Evolutionary conservation across 2,329 filamentous ascomycete species (phyloP), one percentile per base, ranked within the genome.

Genomic region (Colletotrichum sp.): DNA sequence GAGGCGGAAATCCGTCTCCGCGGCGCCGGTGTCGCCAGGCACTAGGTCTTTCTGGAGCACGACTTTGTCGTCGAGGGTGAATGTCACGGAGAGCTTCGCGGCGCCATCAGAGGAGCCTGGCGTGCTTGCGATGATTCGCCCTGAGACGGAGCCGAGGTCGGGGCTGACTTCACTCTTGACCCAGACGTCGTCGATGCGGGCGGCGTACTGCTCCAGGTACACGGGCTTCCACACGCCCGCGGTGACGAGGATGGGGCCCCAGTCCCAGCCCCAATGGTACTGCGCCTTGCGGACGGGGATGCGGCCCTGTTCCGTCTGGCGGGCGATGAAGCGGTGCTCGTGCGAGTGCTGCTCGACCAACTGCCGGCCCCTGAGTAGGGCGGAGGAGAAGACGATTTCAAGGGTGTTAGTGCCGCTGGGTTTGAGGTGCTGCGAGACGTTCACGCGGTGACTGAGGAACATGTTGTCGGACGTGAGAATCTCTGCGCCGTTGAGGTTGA

Each of bases 231-330:
- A 96, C 4, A 92, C 90, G 0, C 92, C 92, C 10, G 88, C 89
- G 1, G 91, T 92, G 82, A 92, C 88, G 68, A 93, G 79, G 8
- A 92, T 87, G 1, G 92, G 92, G 0, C 92, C 93, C 93, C 92
- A 94, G 79, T 94, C 92, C 92, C 92, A 94, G 6, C 93, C 92
- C 91, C 91, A 94, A 78, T 93, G 90, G 78, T 92, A 94, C 81
- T 94, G 93, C 1, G 92, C 91, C 80, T 94, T 94, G n/a, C 93
- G 85, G 0, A 83, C 80, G 1, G 78, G 75, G 9, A 83, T 71
- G 4, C 82, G 78, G 36, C 84, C 81, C 24, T 83, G 80, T 69
- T 84, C 91, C 72, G 79, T 90, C 85, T 79, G 89, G 83, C 81
- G 91, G 75, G 82, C 90, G 81, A 82, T 88, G 83, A 90, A 92